phyloP scores from a whole-genome alignment of 805 yeast genomes.

The Barnettozyma sucrosica region DNA sequence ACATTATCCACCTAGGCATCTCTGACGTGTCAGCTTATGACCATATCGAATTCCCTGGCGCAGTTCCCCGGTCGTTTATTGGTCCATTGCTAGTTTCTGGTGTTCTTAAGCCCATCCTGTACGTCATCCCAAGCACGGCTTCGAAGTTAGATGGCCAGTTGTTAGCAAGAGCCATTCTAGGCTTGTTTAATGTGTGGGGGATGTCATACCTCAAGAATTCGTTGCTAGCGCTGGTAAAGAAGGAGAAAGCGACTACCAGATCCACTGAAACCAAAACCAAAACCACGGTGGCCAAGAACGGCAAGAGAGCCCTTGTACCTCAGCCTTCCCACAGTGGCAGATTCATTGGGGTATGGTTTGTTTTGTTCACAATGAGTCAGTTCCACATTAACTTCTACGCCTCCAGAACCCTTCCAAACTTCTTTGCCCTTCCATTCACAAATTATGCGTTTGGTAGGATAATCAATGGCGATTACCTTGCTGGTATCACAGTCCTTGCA shows the following conservation, averaged over 20 bases:
- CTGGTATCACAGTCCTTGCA: conserved; percentile 48
- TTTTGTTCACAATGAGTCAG: conserved; percentile 54
- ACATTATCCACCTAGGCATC: conserved; percentile 59
- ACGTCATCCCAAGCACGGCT: conserved; percentile 12
- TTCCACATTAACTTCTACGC: conserved; percentile 78
- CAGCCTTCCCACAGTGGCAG: conserved; percentile 12
- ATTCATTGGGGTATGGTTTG: conserved; percentile 50
- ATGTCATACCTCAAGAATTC: conserved; percentile 43
- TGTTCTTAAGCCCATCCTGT: conserved; percentile 35
- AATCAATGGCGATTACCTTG: conserved; percentile 39
- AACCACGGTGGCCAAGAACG: background rate
- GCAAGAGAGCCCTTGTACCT: conserved; percentile 2
- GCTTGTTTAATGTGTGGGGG: conserved; percentile 50
- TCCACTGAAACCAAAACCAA: background rate
- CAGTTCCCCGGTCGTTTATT: conserved; percentile 78
- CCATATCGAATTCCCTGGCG: conserved; percentile 80
- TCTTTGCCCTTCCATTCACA: conserved; percentile 65
- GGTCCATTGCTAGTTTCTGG: conserved; percentile 57
- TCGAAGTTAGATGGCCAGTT: conserved; percentile 49
- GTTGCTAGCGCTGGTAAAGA: conserved; percentile 28
- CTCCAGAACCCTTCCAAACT: conserved; percentile 87
- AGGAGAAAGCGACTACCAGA: background rate
- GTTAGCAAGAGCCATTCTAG: conserved; percentile 54
- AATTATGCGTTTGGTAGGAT: conserved; percentile 47
- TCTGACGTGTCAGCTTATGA: conserved; percentile 47